Percentiles rank a stretch among this genome's conserved stretches.
phyloP scores from a whole-genome alignment of 345 rosid genomes.

The Arabis hirsuta region DNA sequence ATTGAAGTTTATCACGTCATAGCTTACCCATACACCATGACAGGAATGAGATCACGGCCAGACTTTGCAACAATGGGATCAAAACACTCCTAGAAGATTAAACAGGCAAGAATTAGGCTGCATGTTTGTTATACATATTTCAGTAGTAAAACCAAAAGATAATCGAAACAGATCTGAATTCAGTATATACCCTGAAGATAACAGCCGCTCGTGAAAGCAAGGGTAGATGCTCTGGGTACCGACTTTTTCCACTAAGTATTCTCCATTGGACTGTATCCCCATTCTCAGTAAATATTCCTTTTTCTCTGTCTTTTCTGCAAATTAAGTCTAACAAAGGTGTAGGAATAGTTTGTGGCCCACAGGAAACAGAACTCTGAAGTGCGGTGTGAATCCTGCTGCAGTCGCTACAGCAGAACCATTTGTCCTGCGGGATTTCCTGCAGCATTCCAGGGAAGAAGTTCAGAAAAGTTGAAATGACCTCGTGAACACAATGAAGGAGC shows the following conservation, averaged over 20 bases:
- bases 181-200: slow-evolving; percentile 77
- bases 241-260: slow-evolving; percentile 83
- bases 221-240: slow-evolving; percentile 64
- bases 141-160: slow-evolving; percentile 4
- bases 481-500: slow-evolving; percentile 4
- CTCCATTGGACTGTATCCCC: slow-evolving; percentile 68
- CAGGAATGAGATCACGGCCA: slow-evolving; percentile 98
- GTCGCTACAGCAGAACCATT: slow-evolving; percentile 90
- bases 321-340: slow-evolving; percentile 57
- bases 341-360: slow-evolving; percentile 64
- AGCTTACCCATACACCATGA: slow-evolving; percentile 95
- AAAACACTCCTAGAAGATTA: slow-evolving; percentile 80
- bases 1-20: slow-evolving; percentile 7
- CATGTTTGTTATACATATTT: neutral
- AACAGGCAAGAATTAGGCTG: slow-evolving; percentile 31
- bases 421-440: slow-evolving; percentile 81
- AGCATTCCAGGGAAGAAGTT: slow-evolving; percentile 21
- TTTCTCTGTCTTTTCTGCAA: slow-evolving; percentile 67
- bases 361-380: slow-evolving; percentile 64
- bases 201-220: slow-evolving; percentile 79
- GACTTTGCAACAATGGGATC: slow-evolving; percentile 85
- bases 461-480: slow-evolving; percentile 31
- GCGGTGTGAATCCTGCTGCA: slow-evolving; percentile 69
- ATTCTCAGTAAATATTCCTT: slow-evolving; percentile 57
- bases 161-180: slow-evolving; percentile 15